phyloP scores from a whole-genome alignment of 1,284 basidiomycete species.

The Pseudozyma thailandica region DNA sequence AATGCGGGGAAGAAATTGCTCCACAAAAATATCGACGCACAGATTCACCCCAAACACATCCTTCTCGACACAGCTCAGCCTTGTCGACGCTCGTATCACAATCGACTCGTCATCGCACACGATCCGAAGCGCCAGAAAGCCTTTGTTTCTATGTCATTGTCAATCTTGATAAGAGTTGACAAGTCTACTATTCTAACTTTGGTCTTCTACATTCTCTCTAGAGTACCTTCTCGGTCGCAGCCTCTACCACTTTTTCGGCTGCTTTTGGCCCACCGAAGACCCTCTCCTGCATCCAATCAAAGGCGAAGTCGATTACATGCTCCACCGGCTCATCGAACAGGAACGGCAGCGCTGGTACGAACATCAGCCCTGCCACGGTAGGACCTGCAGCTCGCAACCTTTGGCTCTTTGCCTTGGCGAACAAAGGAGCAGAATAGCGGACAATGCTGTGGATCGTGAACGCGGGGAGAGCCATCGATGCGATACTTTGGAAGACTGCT shows the following conservation, averaged over 20 bases:
- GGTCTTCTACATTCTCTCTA: background rate
- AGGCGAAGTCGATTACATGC: constrained; percentile 70
- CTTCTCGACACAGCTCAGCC: background rate
- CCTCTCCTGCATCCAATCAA: constrained; percentile 69
- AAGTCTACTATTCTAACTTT: background rate
- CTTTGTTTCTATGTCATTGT: background rate
- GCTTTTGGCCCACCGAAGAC: constrained; percentile 22
- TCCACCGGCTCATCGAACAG: constrained; percentile 70
- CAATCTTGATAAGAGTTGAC: too few species aligned
- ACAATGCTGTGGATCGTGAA: constrained; percentile 65
- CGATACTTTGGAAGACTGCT: constrained; percentile 65
- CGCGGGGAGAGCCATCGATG: constrained; percentile 60
- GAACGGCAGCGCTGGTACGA: constrained; percentile 61
- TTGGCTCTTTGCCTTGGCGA: constrained; percentile 75
- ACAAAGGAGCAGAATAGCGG: constrained; percentile 78
- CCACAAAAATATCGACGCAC: background rate
- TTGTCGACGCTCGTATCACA: background rate
- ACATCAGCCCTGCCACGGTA: constrained; percentile 75
- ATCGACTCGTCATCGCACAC: background rate
- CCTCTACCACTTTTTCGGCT: constrained; percentile 25
- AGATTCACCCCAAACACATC: background rate
- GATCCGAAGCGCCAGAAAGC: background rate
- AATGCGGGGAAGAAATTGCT: constrained; percentile 12
- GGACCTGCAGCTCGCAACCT: constrained; percentile 82
- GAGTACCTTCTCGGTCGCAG: constrained; percentile 40